Percentiles rank a stretch among this genome's conserved stretches.
Conservation (phyloP, 306 rosid species). For the Trifolium fragiferum region DNA sequence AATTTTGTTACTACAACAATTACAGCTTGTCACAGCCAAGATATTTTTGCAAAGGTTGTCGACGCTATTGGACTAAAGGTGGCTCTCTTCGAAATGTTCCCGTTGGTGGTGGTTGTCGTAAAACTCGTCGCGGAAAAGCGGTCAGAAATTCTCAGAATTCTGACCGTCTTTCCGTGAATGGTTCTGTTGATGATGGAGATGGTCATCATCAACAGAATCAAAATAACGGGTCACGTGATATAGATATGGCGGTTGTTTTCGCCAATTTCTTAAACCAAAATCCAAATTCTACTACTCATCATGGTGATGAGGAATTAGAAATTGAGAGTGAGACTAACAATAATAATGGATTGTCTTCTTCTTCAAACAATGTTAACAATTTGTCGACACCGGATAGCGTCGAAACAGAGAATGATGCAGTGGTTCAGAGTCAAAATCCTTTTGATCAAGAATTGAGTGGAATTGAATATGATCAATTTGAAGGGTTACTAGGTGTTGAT, state of each 20-base stretch:
- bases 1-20: constrained; percentile 97
- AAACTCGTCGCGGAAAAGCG: constrained; percentile 57
- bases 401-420: constrained; percentile 32
- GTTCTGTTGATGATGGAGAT: neutral
- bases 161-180: constrained; percentile 10
- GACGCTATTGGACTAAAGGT: constrained; percentile 96
- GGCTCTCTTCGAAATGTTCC: constrained; percentile 89
- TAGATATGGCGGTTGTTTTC: constrained; percentile 80
- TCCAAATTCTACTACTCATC: neutral
- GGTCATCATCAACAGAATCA: neutral
- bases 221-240: constrained; percentile 47
- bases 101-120: constrained; percentile 80
- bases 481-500: constrained; percentile 43
- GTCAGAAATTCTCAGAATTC: neutral
- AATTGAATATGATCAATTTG: constrained; percentile 51
- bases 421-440: constrained; percentile 11
- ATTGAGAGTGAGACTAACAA: neutral
- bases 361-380: constrained; percentile 32
- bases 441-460: constrained; percentile 42
- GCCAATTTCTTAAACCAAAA: constrained; percentile 69
- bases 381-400: constrained; percentile 40
- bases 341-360: neutral
- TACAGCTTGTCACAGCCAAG: constrained; percentile 94
- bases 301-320: constrained; percentile 27
- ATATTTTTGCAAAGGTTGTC: constrained; percentile 83